Percentiles rank a stretch among this genome's conserved stretches.
Evolutionary conservation across 2,329 filamentous ascomycete genomes (phyloP).

Genomic region (Chaetomium sp.): DNA sequence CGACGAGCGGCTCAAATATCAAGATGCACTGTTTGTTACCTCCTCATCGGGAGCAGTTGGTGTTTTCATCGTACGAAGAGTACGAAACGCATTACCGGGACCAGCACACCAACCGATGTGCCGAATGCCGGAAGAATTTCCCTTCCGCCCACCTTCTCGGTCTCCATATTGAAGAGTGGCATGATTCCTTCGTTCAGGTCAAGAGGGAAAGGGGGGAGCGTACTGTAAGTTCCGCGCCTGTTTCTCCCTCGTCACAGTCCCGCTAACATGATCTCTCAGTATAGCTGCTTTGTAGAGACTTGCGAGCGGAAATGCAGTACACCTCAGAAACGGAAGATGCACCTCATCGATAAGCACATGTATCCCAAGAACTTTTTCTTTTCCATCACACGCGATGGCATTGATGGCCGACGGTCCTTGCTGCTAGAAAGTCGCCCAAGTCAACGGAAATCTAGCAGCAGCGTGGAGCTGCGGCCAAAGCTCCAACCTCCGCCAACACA

Average conservation of each 20-base stretch:
- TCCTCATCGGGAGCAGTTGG: conserved; percentile 63
- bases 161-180: conserved; percentile 84
- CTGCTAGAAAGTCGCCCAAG: conserved; percentile 53
- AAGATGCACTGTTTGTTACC: conserved; percentile 75
- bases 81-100: conserved; percentile 85
- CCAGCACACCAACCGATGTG: conserved; percentile 75
- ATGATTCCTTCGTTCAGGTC: conserved; percentile 71
- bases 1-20: conserved; percentile 29
- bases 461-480: conserved; percentile 13
- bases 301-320: conserved; percentile 82
- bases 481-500: neutral
- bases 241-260: too few species aligned
- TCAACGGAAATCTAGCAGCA: conserved; percentile 42
- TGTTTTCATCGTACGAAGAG: conserved; percentile 68
- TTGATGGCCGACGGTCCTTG: conserved; percentile 77
- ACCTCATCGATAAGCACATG: conserved; percentile 90
- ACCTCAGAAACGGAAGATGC: conserved; percentile 74
- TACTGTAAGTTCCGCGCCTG: conserved; percentile 52
- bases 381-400: conserved; percentile 77
- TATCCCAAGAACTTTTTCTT: conserved; percentile 90
- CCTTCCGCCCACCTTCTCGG: conserved; percentile 74
- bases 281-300: conserved; percentile 80
- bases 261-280: conserved; percentile 43
- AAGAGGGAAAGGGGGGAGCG: conserved; percentile 75
- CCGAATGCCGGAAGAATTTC: conserved; percentile 80